These are phyloP conservation scores for Chlorella sorokiniana DNA, from an alignment of 139 green algal species.

Conservation along the genomic window DNA sequence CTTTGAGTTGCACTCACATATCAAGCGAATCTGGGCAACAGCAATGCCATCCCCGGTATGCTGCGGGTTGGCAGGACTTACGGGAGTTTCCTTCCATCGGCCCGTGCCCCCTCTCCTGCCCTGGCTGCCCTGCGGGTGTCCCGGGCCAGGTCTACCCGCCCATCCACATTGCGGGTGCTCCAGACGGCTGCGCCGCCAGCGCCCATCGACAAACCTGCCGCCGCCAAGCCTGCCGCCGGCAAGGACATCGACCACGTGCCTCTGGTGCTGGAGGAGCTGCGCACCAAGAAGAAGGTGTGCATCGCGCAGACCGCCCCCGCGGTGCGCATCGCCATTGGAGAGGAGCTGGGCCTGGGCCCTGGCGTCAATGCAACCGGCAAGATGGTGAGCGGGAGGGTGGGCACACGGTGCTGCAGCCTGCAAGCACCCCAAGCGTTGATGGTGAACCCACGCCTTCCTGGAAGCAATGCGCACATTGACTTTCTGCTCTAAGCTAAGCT, in stretches of 20 bases:
- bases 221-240: constrained; percentile 2
- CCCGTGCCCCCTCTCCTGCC: too few relatives aligned
- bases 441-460: too few relatives aligned
- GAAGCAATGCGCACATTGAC: too few relatives aligned
- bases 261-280: constrained; percentile 23
- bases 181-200: background rate
- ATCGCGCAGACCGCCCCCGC: constrained; percentile 64
- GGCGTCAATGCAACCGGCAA: constrained; percentile 51
- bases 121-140: too few relatives aligned
- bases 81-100: too few relatives aligned
- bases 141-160: too few relatives aligned
- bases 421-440: background rate
- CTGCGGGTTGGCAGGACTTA: too few relatives aligned
- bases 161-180: background rate
- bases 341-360: constrained; percentile 59
- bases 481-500: too few relatives aligned
- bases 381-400: constrained; percentile 32
- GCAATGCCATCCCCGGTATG: too few relatives aligned
- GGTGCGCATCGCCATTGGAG: constrained; percentile 66
- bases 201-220: background rate
- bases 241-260: constrained; percentile 35
- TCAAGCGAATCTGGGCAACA: too few relatives aligned
- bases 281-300: constrained; percentile 42
- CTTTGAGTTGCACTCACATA: too few relatives aligned
- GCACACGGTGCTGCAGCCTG: background rate